Evolutionary conservation across 2,329 filamentous ascomycete species (phyloP).

Genomic region (Stromatinia cepivora): DNA sequence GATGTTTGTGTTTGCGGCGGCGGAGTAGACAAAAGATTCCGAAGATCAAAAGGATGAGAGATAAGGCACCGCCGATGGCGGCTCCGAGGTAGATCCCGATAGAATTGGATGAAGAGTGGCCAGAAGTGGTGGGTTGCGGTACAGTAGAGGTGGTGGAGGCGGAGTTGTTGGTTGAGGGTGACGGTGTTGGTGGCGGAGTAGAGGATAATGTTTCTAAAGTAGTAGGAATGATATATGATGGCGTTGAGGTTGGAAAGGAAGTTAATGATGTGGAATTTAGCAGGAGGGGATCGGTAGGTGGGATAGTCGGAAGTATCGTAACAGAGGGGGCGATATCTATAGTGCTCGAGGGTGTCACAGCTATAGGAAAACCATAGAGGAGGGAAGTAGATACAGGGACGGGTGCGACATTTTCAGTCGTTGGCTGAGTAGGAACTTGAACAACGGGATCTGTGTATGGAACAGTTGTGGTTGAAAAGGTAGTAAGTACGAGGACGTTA

Average conservation of each 20-base stretch:
- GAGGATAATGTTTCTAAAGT: constrained; percentile 3
- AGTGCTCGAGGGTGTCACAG: neutral
- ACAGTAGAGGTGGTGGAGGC: neutral
- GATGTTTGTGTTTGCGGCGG: neutral
- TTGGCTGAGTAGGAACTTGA: neutral
- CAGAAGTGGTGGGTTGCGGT: neutral
- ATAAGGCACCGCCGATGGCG: neutral
- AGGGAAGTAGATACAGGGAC: neutral
- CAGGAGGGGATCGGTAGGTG: neutral
- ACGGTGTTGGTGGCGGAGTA: too few relatives aligned
- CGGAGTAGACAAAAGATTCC: neutral
- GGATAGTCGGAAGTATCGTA: neutral
- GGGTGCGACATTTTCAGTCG: neutral
- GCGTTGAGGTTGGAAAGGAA: neutral
- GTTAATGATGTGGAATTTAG: too few relatives aligned
- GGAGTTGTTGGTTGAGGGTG: neutral
- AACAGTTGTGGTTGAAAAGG: neutral
- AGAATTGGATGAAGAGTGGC: neutral
- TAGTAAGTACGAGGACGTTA: neutral
- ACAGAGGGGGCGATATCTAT: neutral
- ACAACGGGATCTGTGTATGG: neutral
- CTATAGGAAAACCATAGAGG: neutral
- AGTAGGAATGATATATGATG: neutral
- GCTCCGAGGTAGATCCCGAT: neutral
- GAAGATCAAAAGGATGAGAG: neutral